A percentile compares a stretch with the other conserved stretches of the same genome.
Conservation (phyloP, 2,329 filamentous ascomycete species). For the Aspergillus jensenii region DNA sequence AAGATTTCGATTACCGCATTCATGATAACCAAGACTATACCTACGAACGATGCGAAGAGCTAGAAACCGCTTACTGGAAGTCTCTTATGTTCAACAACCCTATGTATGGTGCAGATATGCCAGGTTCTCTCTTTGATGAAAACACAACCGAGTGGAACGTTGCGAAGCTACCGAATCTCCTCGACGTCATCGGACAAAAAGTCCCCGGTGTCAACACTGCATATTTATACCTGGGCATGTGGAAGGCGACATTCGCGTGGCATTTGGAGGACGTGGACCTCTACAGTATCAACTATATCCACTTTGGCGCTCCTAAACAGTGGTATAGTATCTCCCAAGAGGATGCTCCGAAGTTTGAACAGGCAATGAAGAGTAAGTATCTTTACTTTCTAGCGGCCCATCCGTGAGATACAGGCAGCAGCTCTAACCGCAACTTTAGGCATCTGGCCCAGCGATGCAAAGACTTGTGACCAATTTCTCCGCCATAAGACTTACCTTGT, state of each 20-base stretch:
- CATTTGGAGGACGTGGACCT: conserved; percentile 97
- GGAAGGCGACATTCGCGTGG: conserved; percentile 99
- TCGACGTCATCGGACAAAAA: conserved; percentile 92
- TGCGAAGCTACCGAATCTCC: conserved; percentile 86
- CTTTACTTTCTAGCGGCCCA: not conserved
- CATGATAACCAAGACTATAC: conserved; percentile 83
- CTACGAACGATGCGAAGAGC: conserved; percentile 85
- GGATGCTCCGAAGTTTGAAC: conserved; percentile 88
- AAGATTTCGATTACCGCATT: conserved; percentile 86
- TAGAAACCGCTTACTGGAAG: conserved; percentile 96
- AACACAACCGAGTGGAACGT: conserved; percentile 82
- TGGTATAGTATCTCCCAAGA: conserved; percentile 99
- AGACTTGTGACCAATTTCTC: conserved; percentile 92
- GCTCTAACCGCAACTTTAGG: conserved; percentile 27
- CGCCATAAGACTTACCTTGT: conserved; percentile 98
- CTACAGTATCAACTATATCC: conserved; percentile 99
- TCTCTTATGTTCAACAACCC: conserved; percentile 92
- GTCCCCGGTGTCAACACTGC: conserved; percentile 97
- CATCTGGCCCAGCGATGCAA: conserved; percentile 92
- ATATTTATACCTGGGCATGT: conserved; percentile 98
- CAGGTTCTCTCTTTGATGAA: conserved; percentile 90
- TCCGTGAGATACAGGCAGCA: not conserved
- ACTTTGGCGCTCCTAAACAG: conserved; percentile 97
- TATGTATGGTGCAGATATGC: conserved; percentile 94
- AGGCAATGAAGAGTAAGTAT: conserved; percentile 75